A percentile compares a stretch with the other conserved stretches of the same genome.
Conservation (phyloP, 2,329 filamentous ascomycete species). For the Cercospora canescens region DNA sequence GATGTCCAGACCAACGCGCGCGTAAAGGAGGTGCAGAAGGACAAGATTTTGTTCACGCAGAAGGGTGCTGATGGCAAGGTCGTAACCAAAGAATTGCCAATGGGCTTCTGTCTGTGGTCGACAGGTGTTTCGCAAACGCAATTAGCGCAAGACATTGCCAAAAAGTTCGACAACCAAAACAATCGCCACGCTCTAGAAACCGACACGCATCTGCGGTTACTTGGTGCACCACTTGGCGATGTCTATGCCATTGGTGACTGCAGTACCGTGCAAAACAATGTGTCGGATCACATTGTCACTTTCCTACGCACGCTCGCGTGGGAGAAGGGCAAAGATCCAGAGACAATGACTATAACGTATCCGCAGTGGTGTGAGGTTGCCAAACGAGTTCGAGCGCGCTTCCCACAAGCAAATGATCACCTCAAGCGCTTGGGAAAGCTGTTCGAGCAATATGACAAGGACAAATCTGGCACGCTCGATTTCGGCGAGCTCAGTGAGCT, state of each 20-base stretch:
- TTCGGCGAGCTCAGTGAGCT: slow-evolving; percentile 90
- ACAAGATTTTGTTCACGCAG: slow-evolving; percentile 88
- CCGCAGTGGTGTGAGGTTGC: slow-evolving; percentile 86
- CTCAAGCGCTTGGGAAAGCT: slow-evolving; percentile 86
- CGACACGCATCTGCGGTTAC: slow-evolving; percentile 86
- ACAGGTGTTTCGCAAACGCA: slow-evolving; percentile 88
- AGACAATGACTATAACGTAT: slow-evolving; percentile 84
- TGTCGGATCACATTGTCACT: slow-evolving; percentile 84
- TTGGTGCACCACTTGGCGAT: slow-evolving; percentile 85
- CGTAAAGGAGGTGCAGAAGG: slow-evolving; percentile 81
- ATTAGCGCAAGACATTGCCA: slow-evolving; percentile 73
- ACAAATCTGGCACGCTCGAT: slow-evolving; percentile 89
- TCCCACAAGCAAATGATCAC: slow-evolving; percentile 86
- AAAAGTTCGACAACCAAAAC: slow-evolving; percentile 75
- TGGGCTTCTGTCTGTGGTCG: slow-evolving; percentile 97
- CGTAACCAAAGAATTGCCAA: slow-evolving; percentile 89
- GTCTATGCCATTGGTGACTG: slow-evolving; percentile 98
- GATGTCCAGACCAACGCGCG: slow-evolving; percentile 90
- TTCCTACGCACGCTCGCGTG: slow-evolving; percentile 89
- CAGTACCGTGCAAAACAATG: slow-evolving; percentile 94
- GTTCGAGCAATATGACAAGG: slow-evolving; percentile 88
- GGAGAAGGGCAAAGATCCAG: slow-evolving; percentile 87
- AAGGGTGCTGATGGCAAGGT: slow-evolving; percentile 70
- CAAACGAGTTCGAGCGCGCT: slow-evolving; percentile 78
- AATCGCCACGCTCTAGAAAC: slow-evolving; percentile 94